Evolutionary conservation across 179 eudicot genomes (phyloP), one percentile per base, ranked within the genome.

Genomic region (Amaranthus tricolor): DNA sequence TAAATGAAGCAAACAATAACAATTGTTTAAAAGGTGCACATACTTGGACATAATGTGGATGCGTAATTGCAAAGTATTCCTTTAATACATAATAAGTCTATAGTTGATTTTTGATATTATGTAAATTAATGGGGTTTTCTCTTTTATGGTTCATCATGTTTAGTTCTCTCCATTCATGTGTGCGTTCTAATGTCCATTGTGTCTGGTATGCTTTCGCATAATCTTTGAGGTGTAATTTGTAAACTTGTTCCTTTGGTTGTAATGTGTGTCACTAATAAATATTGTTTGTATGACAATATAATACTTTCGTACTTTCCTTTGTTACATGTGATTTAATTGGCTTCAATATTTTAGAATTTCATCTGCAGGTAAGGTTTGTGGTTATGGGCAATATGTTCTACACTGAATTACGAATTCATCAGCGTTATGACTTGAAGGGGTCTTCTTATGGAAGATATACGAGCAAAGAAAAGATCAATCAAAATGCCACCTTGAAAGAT

Each of bases 381-480:
- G 99, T 95, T 72, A 95, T 93, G 99, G 99, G 99, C 54, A 95
- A 95, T 74, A 93, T 95, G 97, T 93, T 95, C 80, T 86, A 85
- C 82, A 95, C 98, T 55, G 99, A 91, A 80, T 79, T 95, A 80
- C 88, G 88, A 60, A 93, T 95, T 79, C 99, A 95, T 83, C 89
- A 86, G 62, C 95, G 99, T 56, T 95, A 87, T 80, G 98, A 95
- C 81, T 79, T 95, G 86, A 95, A 95, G 83, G 99, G 99, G 50
- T 95, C 99, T 50, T 69, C 80, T 61, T 82, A 82, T 51, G 99
- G 99, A 77, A 89, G 99, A 82, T 82, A 52, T 70, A 93, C 99
- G 62, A 77, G 85, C 67, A 85, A 85, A 79, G 92, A 86, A 53
- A 76, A 83, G 72, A 84, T 88, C 48, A 78, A 81, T 21, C 88